Evolutionary conservation across 2,329 filamentous ascomycete genomes (phyloP).

Genomic region (Verticillium longisporum): DNA sequence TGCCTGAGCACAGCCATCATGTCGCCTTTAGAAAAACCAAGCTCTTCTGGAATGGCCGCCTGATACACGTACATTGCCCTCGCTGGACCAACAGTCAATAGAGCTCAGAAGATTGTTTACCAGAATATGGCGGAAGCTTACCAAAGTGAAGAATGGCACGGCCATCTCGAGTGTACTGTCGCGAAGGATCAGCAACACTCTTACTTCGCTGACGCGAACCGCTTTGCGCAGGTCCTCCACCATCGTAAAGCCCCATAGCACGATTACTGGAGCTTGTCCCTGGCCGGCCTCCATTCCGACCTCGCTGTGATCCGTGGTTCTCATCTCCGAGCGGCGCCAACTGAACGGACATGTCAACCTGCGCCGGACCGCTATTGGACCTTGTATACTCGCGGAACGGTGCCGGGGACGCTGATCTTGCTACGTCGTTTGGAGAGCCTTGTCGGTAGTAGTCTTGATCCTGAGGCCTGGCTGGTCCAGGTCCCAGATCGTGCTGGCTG

Average conservation of each 20-base stretch:
- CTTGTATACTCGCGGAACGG: conserved; percentile 40
- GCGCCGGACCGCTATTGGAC: conserved; percentile 43
- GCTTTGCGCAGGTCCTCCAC: conserved; percentile 31
- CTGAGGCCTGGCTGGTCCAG: conserved; percentile 16
- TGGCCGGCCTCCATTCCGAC: conserved; percentile 43
- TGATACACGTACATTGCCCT: conserved; percentile 91
- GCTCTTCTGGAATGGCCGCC: conserved; percentile 89
- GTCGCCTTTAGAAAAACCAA: conserved; percentile 89
- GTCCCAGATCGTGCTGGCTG: conserved; percentile 22
- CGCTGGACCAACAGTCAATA: conserved; percentile 45
- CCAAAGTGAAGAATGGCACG: conserved; percentile 87
- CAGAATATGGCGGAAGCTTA: conserved; percentile 45
- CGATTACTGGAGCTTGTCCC: conserved; percentile 36
- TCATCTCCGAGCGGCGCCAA: conserved; percentile 52
- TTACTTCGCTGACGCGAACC: conserved; percentile 60
- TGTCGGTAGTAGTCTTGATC: conserved; percentile 45
- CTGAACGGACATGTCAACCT: conserved; percentile 61
- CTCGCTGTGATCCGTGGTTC: conserved; percentile 50
- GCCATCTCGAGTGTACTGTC: conserved; percentile 80
- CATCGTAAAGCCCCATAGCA: conserved; percentile 52
- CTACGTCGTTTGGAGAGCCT: conserved; percentile 41
- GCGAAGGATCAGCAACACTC: conserved; percentile 75
- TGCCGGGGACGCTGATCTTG: conserved; percentile 40
- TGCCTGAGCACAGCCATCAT: conserved; percentile 80
- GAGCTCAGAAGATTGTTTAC: background rate